Percentiles rank a stretch among this genome's conserved stretches.
These are phyloP conservation scores for Coccomyxa sp. DNA, from an alignment of 139 green algal species.

Conservation along the genomic window DNA sequence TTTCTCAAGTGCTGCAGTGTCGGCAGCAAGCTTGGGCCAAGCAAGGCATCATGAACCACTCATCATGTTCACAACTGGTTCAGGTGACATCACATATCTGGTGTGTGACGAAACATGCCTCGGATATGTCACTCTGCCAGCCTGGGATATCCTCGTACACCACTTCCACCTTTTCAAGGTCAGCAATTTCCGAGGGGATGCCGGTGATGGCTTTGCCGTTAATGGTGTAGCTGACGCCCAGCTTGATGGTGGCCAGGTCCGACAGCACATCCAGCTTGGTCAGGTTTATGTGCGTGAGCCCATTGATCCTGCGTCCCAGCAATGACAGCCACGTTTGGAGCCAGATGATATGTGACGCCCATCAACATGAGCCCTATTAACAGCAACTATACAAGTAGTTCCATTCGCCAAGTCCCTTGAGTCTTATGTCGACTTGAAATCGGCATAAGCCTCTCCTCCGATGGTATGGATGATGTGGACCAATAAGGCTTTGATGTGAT, in stretches of 20 bases:
- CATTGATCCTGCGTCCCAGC: conserved; percentile 80
- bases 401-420: too few species aligned
- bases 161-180: conserved; percentile 63
- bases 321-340: neutral
- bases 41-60: neutral
- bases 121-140: conserved; percentile 85
- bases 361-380: neutral
- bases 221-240: conserved; percentile 59
- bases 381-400: neutral
- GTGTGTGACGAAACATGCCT: conserved; percentile 24
- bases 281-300: conserved; percentile 95
- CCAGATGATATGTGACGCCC: neutral
- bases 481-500: too few species aligned
- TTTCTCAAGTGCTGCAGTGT: neutral
- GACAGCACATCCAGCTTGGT: conserved; percentile 98
- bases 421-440: too few species aligned
- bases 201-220: conserved; percentile 38
- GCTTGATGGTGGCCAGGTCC: conserved; percentile 82
- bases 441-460: too few species aligned
- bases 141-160: conserved; percentile 93
- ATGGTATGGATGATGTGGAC: too few species aligned
- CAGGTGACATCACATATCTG: neutral
- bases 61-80: neutral
- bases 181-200: conserved; percentile 68
- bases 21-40: neutral